Percentiles rank a stretch among this genome's conserved stretches.
These are phyloP conservation scores for Entomortierella beljakovae DNA, from an alignment of 192 early-diverging fungal species.

Conservation along the genomic window DNA sequence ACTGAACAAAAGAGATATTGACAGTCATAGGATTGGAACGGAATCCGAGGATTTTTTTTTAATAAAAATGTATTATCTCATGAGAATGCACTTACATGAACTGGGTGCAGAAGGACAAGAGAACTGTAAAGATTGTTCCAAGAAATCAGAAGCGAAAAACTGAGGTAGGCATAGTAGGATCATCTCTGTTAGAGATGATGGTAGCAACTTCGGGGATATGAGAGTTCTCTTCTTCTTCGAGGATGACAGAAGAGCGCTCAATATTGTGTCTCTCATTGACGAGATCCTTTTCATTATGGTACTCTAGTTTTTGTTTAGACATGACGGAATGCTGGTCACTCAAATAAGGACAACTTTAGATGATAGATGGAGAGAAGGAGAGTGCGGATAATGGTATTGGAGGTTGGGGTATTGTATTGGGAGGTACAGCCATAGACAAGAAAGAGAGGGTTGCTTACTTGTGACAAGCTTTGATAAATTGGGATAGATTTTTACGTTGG, in stretches of 20 bases:
- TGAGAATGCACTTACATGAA: slow-evolving; percentile 39
- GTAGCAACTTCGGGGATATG: slow-evolving; percentile 50
- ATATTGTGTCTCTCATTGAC: slow-evolving; percentile 33
- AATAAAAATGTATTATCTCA: no score
- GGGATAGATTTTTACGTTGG: no score
- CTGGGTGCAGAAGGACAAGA: slow-evolving; percentile 58
- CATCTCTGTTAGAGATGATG: slow-evolving; percentile 54
- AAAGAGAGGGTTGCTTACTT: no score
- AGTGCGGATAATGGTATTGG: no score
- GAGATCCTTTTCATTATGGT: slow-evolving; percentile 23
- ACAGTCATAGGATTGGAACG: slow-evolving; percentile 29
- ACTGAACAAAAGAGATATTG: slow-evolving; percentile 32
- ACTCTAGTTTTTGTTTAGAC: slow-evolving; percentile 27
- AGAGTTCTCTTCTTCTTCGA: slow-evolving; percentile 46
- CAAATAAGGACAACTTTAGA: no score
- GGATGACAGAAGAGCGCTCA: slow-evolving; percentile 33
- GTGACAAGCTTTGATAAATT: no score
- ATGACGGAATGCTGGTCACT: no score
- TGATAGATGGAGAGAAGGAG: no score
- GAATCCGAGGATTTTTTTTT: slow-evolving; percentile 28
- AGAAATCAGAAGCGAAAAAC: slow-evolving; percentile 64
- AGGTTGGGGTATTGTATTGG: no score
- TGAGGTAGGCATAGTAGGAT: slow-evolving; percentile 58
- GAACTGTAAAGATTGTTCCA: slow-evolving; percentile 49
- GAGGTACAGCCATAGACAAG: no score